Evolutionary conservation across 352 stramenopile species (phyloP).

Genomic region (Phytophthora constricta): DNA sequence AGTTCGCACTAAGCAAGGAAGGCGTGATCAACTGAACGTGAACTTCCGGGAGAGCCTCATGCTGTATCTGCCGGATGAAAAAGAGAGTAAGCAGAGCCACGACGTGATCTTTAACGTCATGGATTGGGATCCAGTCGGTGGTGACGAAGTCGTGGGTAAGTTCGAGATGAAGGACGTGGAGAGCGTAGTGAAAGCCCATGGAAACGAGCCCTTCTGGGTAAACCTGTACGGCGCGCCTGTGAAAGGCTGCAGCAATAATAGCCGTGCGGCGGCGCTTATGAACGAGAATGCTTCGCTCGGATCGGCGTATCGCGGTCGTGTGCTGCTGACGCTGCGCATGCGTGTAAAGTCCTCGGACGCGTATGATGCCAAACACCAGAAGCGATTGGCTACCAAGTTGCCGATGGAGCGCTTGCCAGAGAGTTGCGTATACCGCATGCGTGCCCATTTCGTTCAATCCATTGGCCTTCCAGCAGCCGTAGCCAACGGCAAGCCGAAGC

Average conservation of each 20-base stretch:
- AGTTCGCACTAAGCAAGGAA: slow-evolving; percentile 68
- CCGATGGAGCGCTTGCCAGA: slow-evolving; percentile 52
- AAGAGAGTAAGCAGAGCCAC: slow-evolving; percentile 16
- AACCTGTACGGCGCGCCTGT: slow-evolving; percentile 78
- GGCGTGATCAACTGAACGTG: slow-evolving; percentile 60
- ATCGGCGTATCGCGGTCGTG: slow-evolving; percentile 82
- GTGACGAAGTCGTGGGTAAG: slow-evolving; percentile 67
- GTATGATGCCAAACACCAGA: slow-evolving; percentile 80
- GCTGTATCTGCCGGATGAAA: slow-evolving; percentile 44
- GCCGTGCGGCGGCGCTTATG: slow-evolving; percentile 52
- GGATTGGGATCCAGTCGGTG: slow-evolving; percentile 74
- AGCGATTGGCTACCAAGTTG: slow-evolving; percentile 61
- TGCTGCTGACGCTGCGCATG: slow-evolving; percentile 70
- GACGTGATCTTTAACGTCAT: slow-evolving; percentile 60
- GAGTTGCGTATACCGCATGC: slow-evolving; percentile 69
- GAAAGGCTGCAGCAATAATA: slow-evolving; percentile 53
- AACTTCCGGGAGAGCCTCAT: slow-evolving; percentile 78
- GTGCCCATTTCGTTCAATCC: slow-evolving; percentile 67
- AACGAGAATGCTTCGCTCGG: slow-evolving; percentile 61
- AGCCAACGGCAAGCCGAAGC: slow-evolving; percentile 37
- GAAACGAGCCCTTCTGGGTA: slow-evolving; percentile 63
- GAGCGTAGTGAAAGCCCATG: slow-evolving; percentile 33
- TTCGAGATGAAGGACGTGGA: slow-evolving; percentile 55
- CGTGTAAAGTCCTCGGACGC: slow-evolving; percentile 56
- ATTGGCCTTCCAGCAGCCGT: slow-evolving; percentile 56